A percentile compares a stretch with the other conserved stretches of the same genome.
Conservation (phyloP, 768 basidiomycete species). For the Chiua virens region DNA sequence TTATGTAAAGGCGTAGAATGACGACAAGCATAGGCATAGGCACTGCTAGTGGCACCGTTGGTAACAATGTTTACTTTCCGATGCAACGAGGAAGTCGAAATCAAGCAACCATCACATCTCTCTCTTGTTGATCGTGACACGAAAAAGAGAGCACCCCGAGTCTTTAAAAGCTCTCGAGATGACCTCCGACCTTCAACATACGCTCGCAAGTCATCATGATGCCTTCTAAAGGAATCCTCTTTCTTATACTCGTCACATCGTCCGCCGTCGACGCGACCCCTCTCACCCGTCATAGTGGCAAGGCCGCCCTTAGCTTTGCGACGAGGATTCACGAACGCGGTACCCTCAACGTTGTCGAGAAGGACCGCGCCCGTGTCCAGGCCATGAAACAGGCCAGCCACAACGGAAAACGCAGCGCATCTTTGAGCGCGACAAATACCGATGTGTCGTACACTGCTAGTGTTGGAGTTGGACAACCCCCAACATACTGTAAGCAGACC, state of each 20-base stretch:
- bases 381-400: not conserved
- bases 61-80: too few relatives aligned
- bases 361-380: not conserved
- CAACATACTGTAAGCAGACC: conserved; percentile 24
- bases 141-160: too few relatives aligned
- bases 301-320: not conserved
- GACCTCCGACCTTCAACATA: not conserved
- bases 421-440: conserved; percentile 11
- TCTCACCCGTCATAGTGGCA: not conserved
- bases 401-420: not conserved
- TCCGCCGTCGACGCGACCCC: not conserved
- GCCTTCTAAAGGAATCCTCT: not conserved
- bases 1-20: too few relatives aligned
- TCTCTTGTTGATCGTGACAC: too few relatives aligned
- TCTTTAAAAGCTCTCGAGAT: not conserved
- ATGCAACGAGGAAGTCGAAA: too few relatives aligned
- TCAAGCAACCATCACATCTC: too few relatives aligned
- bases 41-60: too few relatives aligned
- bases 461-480: conserved; percentile 22
- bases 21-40: too few relatives aligned
- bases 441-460: conserved; percentile 29
- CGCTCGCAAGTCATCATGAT: not conserved
- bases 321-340: not conserved
- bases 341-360: not conserved
- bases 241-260: not conserved